Evolutionary conservation across 108 stramenopile species (phyloP), one percentile per base, ranked within the genome.

Genomic region (Fragilaria crotonensis): DNA sequence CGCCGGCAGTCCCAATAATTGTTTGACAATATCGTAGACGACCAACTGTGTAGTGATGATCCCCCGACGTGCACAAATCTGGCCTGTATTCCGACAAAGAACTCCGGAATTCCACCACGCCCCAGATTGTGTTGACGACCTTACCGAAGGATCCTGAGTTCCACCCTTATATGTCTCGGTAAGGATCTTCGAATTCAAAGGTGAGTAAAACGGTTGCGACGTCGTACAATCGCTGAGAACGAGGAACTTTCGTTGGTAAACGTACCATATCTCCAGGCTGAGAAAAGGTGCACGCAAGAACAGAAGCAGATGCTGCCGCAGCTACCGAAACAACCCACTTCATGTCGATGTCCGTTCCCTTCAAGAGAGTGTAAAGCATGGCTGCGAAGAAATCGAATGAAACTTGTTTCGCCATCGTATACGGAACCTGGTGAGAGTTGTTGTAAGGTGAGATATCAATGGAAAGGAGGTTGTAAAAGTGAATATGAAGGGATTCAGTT

Each of bases 361-460:
- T 52, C 31, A 45, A 72, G 62, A 77, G 29, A 2, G 65, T 54
- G 64, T 89, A 89, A 4, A 89, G 60, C 22, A 78, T 66, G 28
- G 65, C 68, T 18, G 91, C 88, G 46, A 93, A 70, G 3, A 89
- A 54, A 65, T 93, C 91, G 66, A 93, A 93, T 4, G 81, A 79
- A 19, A 89, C 88, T 53, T 95, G 93, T 73, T 97, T 95, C 44
- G 84, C 92, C 67, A 95, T 84, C 18, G 96, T 97, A 70, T 97
- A 97, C 5, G 96, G 96, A 29, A 95, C 78, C 67, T 67, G 23
- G 2, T 19, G 33, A 56, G 32, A 33, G 17, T 2, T 11, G 7
- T 30, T 60, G 25, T 48, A 47, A 45, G 56, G 0, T 1, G 48
- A 59, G 0, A 9, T 45, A 5, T 41, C 27, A 27, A 4, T 18